Percentiles rank a stretch among this genome's conserved stretches.
Conservation (phyloP, 257 asterid genomes). For the Lantana camara region DNA sequence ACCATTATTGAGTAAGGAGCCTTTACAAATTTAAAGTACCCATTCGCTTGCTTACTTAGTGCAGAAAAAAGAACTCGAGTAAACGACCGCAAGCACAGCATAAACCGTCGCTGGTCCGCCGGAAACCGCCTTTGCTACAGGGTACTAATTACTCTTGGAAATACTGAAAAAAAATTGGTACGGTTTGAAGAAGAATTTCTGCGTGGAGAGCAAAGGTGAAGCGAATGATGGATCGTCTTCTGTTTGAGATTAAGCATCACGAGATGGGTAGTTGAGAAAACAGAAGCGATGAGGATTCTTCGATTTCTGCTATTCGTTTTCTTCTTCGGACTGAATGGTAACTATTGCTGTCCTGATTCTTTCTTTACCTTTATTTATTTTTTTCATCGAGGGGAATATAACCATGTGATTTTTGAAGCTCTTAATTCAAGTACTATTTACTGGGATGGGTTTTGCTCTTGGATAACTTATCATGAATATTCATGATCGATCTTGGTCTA, state of each 20-base stretch:
- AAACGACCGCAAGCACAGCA: slow-evolving; percentile 28
- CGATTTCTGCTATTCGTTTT: slow-evolving; percentile 35
- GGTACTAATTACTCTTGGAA: background rate
- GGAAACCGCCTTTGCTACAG: slow-evolving; percentile 10
- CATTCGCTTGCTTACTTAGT: background rate
- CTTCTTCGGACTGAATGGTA: slow-evolving; percentile 46
- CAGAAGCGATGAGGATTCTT: slow-evolving; percentile 49
- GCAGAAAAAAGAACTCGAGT: background rate
- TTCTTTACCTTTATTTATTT: background rate
- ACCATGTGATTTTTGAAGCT: background rate
- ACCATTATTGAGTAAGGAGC: background rate
- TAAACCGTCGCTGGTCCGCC: slow-evolving; percentile 24
- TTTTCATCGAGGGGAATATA: background rate
- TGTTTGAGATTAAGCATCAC: slow-evolving; percentile 27
- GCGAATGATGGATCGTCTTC: slow-evolving; percentile 41
- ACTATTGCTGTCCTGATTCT: slow-evolving; percentile 23
- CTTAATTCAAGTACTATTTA: background rate
- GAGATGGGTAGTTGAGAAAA: slow-evolving; percentile 3
- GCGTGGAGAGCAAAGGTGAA: slow-evolving; percentile 21
- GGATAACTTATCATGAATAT: slow-evolving; percentile 34
- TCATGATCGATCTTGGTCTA: slow-evolving; percentile 15
- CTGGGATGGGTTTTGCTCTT: slow-evolving; percentile 20
- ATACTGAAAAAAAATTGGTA: background rate
- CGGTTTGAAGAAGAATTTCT: background rate
- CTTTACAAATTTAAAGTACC: background rate